Percentiles rank a stretch among this genome's conserved stretches.
Evolutionary conservation across 345 rosid genomes (phyloP).

Genomic region (Garcia nutans): DNA sequence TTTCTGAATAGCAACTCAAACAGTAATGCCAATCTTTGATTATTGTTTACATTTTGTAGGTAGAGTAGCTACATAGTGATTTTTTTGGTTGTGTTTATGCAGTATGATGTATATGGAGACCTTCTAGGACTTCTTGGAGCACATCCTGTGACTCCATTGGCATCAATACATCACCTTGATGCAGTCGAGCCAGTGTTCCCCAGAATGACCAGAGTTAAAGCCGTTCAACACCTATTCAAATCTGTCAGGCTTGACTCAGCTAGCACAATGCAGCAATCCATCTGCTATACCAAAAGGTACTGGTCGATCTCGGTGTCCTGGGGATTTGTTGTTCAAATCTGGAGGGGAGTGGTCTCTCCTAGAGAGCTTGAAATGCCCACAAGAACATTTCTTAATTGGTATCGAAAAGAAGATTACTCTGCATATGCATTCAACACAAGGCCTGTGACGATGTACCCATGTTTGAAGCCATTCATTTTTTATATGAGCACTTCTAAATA

Average conservation of each 20-base stretch:
- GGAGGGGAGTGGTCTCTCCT: slow-evolving; percentile 71
- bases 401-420: slow-evolving; percentile 63
- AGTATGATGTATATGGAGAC: slow-evolving; percentile 81
- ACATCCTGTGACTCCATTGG: slow-evolving; percentile 73
- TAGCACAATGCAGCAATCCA: slow-evolving; percentile 75
- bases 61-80: background rate
- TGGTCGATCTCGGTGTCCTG: slow-evolving; percentile 86
- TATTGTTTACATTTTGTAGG: background rate
- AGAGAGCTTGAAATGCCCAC: slow-evolving; percentile 87
- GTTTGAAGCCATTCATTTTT: slow-evolving; percentile 66
- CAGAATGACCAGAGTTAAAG: slow-evolving; percentile 42
- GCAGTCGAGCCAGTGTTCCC: slow-evolving; percentile 77
- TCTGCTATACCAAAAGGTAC: slow-evolving; percentile 54
- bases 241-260: slow-evolving; percentile 64
- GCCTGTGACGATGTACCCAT: slow-evolving; percentile 73
- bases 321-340: slow-evolving; percentile 78
- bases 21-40: too few relatives aligned
- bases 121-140: slow-evolving; percentile 69
- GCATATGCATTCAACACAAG: slow-evolving; percentile 82
- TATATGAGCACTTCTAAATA: slow-evolving; percentile 52
- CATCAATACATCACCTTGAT: slow-evolving; percentile 77
- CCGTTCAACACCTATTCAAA: slow-evolving; percentile 54
- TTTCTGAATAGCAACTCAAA: too few relatives aligned
- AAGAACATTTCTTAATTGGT: slow-evolving; percentile 85
- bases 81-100: slow-evolving; percentile 17